phyloP scores from a whole-genome alignment of 2,329 filamentous ascomycete species.

The Sphaerulina vaccinii region DNA sequence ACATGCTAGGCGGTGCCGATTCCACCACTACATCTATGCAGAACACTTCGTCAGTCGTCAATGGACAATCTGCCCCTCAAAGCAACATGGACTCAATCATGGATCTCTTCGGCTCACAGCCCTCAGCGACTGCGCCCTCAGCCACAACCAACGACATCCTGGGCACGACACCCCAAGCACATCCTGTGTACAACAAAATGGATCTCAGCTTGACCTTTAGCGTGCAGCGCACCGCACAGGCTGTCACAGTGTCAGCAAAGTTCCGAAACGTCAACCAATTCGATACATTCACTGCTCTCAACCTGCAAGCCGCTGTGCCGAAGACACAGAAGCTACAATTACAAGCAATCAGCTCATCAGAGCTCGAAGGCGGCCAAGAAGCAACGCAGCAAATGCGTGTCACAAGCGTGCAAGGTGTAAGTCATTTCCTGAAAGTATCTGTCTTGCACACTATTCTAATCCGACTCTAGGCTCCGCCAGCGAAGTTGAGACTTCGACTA shows the following conservation, averaged over 20 bases:
- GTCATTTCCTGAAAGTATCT: conserved; percentile 43
- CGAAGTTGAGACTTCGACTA: conserved; percentile 74
- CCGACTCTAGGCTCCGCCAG: conserved; percentile 61
- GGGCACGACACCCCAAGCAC: conserved; percentile 46
- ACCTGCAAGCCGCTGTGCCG: conserved; percentile 89
- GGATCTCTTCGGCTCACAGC: conserved; percentile 71
- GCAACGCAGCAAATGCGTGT: conserved; percentile 91
- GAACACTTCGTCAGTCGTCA: conserved; percentile 36
- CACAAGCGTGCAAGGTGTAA: conserved; percentile 80
- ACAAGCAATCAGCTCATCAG: conserved; percentile 79
- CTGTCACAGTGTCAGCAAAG: conserved; percentile 76
- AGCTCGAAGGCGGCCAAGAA: conserved; percentile 73
- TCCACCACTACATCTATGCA: conserved; percentile 47
- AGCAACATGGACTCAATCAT: conserved; percentile 67
- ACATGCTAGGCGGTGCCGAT: conserved; percentile 78
- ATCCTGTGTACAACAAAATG: conserved; percentile 83
- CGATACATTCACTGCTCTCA: conserved; percentile 68
- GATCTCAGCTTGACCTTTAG: conserved; percentile 77
- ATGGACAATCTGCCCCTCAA: conserved; percentile 27
- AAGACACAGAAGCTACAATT: conserved; percentile 94
- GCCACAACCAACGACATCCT: conserved; percentile 44
- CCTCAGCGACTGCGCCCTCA: conserved; percentile 33
- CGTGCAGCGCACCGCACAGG: conserved; percentile 76
- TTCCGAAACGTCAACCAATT: conserved; percentile 70
- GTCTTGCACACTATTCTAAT: conserved; percentile 15